Evolutionary conservation across 345 rosid genomes (phyloP).

Genomic region (Linum usitatissimum): DNA sequence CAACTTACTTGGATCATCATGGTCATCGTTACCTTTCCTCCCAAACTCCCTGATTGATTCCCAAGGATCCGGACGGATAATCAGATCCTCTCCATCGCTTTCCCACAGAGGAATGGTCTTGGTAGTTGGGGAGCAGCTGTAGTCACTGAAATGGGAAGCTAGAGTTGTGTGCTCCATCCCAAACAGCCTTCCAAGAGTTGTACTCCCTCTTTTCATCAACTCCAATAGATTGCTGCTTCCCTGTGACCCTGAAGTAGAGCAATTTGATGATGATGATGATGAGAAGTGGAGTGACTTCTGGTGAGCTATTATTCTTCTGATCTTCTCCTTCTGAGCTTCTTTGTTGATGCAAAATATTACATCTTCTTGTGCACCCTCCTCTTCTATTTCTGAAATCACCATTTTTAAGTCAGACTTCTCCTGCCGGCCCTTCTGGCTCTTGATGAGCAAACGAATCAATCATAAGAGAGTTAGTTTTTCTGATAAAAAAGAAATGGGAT

Average conservation of each 20-base stretch:
- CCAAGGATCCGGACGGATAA: slow-evolving; percentile 30
- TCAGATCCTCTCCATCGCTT: slow-evolving; percentile 24
- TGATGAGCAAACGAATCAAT: too few relatives aligned
- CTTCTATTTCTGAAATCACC: slow-evolving; percentile 31
- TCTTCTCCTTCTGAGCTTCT: slow-evolving; percentile 25
- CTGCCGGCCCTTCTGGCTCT: too few relatives aligned
- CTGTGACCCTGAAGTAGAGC: slow-evolving; percentile 18
- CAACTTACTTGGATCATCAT: too few relatives aligned
- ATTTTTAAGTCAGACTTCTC: too few relatives aligned
- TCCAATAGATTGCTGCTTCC: slow-evolving; percentile 27
- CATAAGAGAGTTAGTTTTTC: too few relatives aligned
- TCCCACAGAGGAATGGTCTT: slow-evolving; percentile 41
- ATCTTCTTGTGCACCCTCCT: slow-evolving; percentile 21
- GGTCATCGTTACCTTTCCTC: slow-evolving; percentile 19
- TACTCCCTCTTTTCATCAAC: slow-evolving; percentile 37
- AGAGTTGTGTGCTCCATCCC: slow-evolving; percentile 46
- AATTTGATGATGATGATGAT: too few relatives aligned
- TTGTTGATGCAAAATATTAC: slow-evolving; percentile 13
- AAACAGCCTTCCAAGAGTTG: slow-evolving; percentile 35
- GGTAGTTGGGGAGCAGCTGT: slow-evolving; percentile 30
- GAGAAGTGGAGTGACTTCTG: slow-evolving; percentile 36
- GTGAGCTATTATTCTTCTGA: slow-evolving; percentile 32
- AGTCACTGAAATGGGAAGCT: slow-evolving; percentile 32
- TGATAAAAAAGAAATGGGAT: too few relatives aligned
- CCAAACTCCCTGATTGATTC: slow-evolving; percentile 17